Percentiles rank a stretch among this genome's conserved stretches.
Conservation (phyloP, 2,329 filamentous ascomycete genomes). For the Penicillium sp. region DNA sequence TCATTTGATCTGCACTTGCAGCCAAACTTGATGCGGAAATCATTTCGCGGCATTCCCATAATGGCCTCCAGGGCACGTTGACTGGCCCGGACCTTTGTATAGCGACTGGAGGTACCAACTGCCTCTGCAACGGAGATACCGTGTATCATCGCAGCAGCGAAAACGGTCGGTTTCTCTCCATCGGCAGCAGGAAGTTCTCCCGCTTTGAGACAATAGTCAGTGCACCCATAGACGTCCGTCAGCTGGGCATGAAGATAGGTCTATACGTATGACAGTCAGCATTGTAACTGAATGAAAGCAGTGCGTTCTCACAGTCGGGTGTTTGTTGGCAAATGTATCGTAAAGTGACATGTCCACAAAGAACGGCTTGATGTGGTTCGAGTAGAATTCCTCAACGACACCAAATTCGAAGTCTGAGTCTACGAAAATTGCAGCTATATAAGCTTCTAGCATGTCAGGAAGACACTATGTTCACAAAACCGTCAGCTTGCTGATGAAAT, state of each 20-base stretch:
- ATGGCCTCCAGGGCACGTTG: conserved; percentile 42
- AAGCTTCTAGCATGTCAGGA: conserved; percentile 84
- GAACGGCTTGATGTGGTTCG: conserved; percentile 68
- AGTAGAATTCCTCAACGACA: conserved; percentile 73
- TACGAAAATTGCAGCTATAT: conserved; percentile 85
- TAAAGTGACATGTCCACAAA: conserved; percentile 86
- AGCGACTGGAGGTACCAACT: conserved; percentile 62
- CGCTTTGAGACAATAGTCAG: conserved; percentile 51
- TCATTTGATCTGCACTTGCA: conserved; percentile 58
- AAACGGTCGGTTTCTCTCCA: conserved; percentile 51
- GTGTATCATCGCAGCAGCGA: conserved; percentile 76
- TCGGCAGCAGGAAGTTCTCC: conserved; percentile 47
- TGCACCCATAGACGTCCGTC: conserved; percentile 63
- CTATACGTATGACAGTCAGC: conserved; percentile 23
- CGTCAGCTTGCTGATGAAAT: conserved; percentile 3
- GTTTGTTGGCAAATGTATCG: conserved; percentile 80
- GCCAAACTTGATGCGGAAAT: conserved; percentile 59
- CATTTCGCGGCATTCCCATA: conserved; percentile 51
- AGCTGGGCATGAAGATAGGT: conserved; percentile 68
- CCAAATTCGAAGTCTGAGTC: conserved; percentile 77
- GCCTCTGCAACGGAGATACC: conserved; percentile 62
- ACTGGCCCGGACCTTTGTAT: conserved; percentile 64
- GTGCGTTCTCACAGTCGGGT: conserved; percentile 62
- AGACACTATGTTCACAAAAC: conserved; percentile 53
- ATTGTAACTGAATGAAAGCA: not conserved